Conservation (phyloP, 1,284 basidiomycete genomes). For the Phlebopus sp. region DNA sequence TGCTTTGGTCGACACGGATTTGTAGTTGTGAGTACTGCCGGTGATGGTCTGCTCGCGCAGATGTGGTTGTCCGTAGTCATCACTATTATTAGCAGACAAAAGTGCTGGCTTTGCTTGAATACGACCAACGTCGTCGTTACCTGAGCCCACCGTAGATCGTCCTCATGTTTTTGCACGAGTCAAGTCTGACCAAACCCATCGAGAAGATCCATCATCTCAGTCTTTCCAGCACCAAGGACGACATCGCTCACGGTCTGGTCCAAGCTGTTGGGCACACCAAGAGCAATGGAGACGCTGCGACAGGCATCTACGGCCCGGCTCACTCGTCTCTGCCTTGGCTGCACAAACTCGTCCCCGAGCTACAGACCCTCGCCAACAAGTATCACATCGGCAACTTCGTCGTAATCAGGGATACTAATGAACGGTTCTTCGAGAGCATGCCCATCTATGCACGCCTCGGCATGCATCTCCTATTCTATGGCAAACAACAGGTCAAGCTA, state of each 20-base stretch:
- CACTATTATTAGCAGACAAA: no score
- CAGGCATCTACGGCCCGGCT: constrained; percentile 43
- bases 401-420: constrained; percentile 53
- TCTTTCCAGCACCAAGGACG: constrained; percentile 26
- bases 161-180: constrained; percentile 12
- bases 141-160: constrained; percentile 4
- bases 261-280: constrained; percentile 43
- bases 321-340: constrained; percentile 35
- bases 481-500: constrained; percentile 49
- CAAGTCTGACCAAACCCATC: constrained; percentile 21
- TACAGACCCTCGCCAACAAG: constrained; percentile 49
- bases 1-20: no score
- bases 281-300: constrained; percentile 35
- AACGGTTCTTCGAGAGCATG: constrained; percentile 78
- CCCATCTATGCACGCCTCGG: constrained; percentile 69
- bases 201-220: constrained; percentile 16
- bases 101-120: no score
- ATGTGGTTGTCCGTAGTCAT: no score
- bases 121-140: no score
- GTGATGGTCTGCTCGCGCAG: no score
- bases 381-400: constrained; percentile 71
- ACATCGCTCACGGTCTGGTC: constrained; percentile 38
- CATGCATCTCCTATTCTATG: constrained; percentile 80
- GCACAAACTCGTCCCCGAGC: constrained; percentile 49
- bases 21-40: no score